Base-by-base conservation (phyloP, 768 basidiomycete genomes). In the Guyanaporus albipodus region DNA sequence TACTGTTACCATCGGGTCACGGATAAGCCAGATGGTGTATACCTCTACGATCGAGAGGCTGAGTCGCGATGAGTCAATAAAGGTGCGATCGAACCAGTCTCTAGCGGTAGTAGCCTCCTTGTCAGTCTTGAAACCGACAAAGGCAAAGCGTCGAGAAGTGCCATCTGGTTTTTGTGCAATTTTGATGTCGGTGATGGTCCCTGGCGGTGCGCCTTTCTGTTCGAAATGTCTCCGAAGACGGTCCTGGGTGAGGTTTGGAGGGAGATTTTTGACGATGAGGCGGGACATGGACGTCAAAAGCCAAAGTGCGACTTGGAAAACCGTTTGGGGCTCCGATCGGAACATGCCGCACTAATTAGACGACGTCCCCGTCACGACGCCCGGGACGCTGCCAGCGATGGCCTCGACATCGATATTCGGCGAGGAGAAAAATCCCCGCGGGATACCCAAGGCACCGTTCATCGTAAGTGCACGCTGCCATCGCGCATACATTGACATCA, bases 371-470 rank as follows among this genome's bases (percentile, higher is more conserved):
- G n/a, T n/a, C n/a, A n/a, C n/a, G n/a, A n/a, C n/a, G n/a, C n/a
- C n/a, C n/a, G n/a, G n/a, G n/a, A n/a, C n/a, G n/a, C n/a, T n/a
- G n/a, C n/a, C n/a, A n/a, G 15, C 15, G 38, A 66, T 62, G 64
- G 46, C 59, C n/a, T 49, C 64, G 21, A 42, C 50, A 18, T 61
- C 61, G 44, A 49, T 61, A 63, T 70, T 63, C 50, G 58, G 57
- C 32, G 67, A 59, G 28, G 73, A 81, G 67, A 82, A 82, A 60
- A 98, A 94, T 54, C 85, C 92, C 0, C 74, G 95, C 42, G 95
- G 95, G 5, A 98, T 98, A 42, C 95, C 95, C 19, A 85, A 87
- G 67, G 94, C 95, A 4, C 90, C 91, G 0, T 99, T 99, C 61
- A 85, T 98, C 43, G 94, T 95, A 53, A 55, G 85, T 76, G n/a